A percentile compares a stretch with the other conserved stretches of the same genome.
phyloP scores from a whole-genome alignment of 2,329 filamentous ascomycete genomes.

The Chrysosporium queenslandicum region DNA sequence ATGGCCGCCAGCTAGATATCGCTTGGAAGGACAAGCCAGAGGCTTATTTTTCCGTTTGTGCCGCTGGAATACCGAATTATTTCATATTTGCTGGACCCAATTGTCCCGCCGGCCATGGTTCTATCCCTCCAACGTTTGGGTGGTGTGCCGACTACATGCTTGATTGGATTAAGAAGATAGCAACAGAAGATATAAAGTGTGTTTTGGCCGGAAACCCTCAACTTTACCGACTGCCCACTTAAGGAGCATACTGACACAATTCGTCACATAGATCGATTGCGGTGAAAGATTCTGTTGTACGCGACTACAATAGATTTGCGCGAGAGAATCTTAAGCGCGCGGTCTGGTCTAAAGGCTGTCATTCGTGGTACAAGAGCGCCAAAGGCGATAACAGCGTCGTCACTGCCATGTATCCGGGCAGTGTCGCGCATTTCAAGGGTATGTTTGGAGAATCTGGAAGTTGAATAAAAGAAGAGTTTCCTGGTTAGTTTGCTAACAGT shows the following conservation, averaged over 20 bases:
- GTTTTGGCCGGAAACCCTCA: neutral
- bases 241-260: neutral
- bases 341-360: conserved; percentile 12
- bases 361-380: conserved; percentile 18
- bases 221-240: no score
- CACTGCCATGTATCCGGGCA: conserved; percentile 20
- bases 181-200: conserved; percentile 10
- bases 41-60: conserved; percentile 55
- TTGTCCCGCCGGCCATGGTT: conserved; percentile 9
- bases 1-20: conserved; percentile 49
- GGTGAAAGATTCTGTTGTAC: conserved; percentile 6
- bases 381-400: conserved; percentile 13
- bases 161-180: conserved; percentile 11
- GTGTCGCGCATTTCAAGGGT: conserved; percentile 17
- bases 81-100: conserved; percentile 53
- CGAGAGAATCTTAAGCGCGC: conserved; percentile 9
- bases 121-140: conserved; percentile 8
- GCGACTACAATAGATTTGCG: conserved; percentile 3
- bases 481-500: neutral
- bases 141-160: conserved; percentile 13
- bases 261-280: conserved; percentile 7
- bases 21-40: conserved; percentile 58
- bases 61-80: conserved; percentile 58
- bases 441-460: neutral
- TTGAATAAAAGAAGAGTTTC: neutral